Evolutionary conservation across 2,329 filamentous ascomycete species (phyloP).

Genomic region (Fusarium pininemorale): DNA sequence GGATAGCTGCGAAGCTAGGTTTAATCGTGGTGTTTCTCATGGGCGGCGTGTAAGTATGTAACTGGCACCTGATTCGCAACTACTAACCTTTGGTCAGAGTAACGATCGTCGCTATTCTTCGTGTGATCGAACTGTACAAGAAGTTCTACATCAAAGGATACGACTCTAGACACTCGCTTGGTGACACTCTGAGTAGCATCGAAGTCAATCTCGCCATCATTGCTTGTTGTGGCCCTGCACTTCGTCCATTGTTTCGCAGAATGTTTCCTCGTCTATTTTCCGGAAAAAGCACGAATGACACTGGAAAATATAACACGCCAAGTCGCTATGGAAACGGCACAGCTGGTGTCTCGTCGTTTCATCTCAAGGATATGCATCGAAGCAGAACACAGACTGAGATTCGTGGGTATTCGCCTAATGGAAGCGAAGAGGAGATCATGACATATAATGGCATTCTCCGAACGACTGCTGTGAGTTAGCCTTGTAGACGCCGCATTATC

Average conservation of each 20-base stretch:
- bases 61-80: accelerated
- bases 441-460: constrained; percentile 37
- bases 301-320: constrained; percentile 8
- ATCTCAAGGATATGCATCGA: constrained; percentile 30
- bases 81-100: constrained; percentile 33
- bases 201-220: constrained; percentile 52
- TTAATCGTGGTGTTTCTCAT: constrained; percentile 53
- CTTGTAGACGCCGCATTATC: accelerated
- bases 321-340: constrained; percentile 14
- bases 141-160: constrained; percentile 34
- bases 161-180: constrained; percentile 40
- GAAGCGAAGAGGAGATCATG: constrained; percentile 40
- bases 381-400: constrained; percentile 29
- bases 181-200: constrained; percentile 45
- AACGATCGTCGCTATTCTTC: constrained; percentile 45
- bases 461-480: constrained; percentile 22
- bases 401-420: constrained; percentile 33
- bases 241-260: constrained; percentile 30
- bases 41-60: constrained; percentile 47
- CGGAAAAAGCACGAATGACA: not conserved
- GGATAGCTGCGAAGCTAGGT: constrained; percentile 47
- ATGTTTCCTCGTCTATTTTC: constrained; percentile 39
- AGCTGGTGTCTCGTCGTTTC: not conserved
- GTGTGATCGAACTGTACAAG: constrained; percentile 41
- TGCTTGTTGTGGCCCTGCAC: constrained; percentile 46